phyloP scores from a whole-genome alignment of 441 rosid species.

The Adansonia rubrostipa region DNA sequence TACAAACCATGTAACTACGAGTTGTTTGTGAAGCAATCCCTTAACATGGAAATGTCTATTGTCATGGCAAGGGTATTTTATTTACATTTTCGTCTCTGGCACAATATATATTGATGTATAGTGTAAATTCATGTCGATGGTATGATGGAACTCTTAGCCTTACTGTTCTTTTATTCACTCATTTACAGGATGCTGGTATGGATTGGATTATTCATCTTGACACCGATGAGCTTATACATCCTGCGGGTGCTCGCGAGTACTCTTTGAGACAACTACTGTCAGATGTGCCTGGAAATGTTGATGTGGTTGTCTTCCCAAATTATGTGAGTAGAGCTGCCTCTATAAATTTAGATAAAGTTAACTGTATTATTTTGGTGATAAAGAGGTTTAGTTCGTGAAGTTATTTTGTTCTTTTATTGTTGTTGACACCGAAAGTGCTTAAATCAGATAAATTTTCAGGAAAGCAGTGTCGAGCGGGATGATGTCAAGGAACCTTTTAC shows the following conservation, averaged over 20 bases:
- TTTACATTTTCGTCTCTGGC: conserved; percentile 27
- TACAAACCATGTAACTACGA: conserved; percentile 90
- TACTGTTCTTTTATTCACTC: conserved; percentile 17
- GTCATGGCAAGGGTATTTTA: conserved; percentile 82
- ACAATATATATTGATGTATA: not conserved
- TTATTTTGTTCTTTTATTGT: conserved; percentile 25
- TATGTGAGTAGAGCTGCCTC: conserved; percentile 62
- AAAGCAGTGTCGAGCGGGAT: conserved; percentile 85
- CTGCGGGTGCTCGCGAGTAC: conserved; percentile 76
- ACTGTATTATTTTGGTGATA: not conserved
- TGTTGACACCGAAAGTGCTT: conserved; percentile 20
- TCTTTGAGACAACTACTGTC: conserved; percentile 74
- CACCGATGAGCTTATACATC: conserved; percentile 87
- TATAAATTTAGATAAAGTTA: not conserved
- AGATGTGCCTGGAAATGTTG: conserved; percentile 68
- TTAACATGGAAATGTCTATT: conserved; percentile 94
- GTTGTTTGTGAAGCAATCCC: conserved; percentile 88
- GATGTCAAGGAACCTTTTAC: conserved; percentile 84
- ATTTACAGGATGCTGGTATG: conserved; percentile 68
- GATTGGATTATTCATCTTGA: conserved; percentile 97
- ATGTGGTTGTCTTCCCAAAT: conserved; percentile 83
- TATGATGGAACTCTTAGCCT: conserved; percentile 12
- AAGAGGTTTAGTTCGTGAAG: conserved; percentile 12
- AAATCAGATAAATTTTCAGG: conserved; percentile 50
- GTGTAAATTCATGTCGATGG: conserved; percentile 9